Evolutionary conservation across 208 protist species (phyloP).

Genomic region (Leishmania guyanensis): DNA sequence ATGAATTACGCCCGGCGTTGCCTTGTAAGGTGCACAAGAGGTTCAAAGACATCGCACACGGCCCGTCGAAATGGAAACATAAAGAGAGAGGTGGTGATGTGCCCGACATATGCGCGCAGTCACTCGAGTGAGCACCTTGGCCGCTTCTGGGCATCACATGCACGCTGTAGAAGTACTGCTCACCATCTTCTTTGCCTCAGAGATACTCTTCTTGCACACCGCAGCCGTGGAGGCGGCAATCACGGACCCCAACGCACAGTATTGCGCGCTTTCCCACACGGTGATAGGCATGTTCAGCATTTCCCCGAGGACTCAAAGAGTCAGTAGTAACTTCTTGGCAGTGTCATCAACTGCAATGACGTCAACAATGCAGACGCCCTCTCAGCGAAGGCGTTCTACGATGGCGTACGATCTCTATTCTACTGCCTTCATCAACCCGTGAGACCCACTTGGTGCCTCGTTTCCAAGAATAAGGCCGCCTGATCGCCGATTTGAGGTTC

Average conservation of each 20-base stretch:
- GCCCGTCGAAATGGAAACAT: not conserved
- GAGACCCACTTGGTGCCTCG: slow-evolving; percentile 46
- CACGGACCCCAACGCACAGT: slow-evolving; percentile 52
- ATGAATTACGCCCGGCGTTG: not conserved
- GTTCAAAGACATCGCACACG: not conserved
- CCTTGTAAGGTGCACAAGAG: not conserved
- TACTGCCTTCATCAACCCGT: slow-evolving; percentile 52
- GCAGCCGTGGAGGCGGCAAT: slow-evolving; percentile 62
- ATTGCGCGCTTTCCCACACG: slow-evolving; percentile 54
- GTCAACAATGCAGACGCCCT: slow-evolving; percentile 60
- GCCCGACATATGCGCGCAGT: not conserved
- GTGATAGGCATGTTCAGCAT: slow-evolving; percentile 59
- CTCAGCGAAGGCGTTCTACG: slow-evolving; percentile 48
- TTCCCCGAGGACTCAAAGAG: slow-evolving; percentile 51
- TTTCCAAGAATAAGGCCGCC: slow-evolving; percentile 48
- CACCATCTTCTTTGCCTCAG: slow-evolving; percentile 41
- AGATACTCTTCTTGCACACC: slow-evolving; percentile 42
- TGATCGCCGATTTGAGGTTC: slow-evolving; percentile 43
- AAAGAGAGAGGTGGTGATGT: not conserved
- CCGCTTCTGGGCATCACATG: slow-evolving; percentile 26
- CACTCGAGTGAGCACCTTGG: slow-evolving; percentile 27
- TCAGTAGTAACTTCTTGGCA: slow-evolving; percentile 54
- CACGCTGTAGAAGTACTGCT: slow-evolving; percentile 41
- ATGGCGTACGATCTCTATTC: slow-evolving; percentile 59
- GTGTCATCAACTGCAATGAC: slow-evolving; percentile 64